These are phyloP conservation scores for Triticum timopheevii DNA, from an alignment of 176 grass and related monocot genomes.

Conservation along the genomic window DNA sequence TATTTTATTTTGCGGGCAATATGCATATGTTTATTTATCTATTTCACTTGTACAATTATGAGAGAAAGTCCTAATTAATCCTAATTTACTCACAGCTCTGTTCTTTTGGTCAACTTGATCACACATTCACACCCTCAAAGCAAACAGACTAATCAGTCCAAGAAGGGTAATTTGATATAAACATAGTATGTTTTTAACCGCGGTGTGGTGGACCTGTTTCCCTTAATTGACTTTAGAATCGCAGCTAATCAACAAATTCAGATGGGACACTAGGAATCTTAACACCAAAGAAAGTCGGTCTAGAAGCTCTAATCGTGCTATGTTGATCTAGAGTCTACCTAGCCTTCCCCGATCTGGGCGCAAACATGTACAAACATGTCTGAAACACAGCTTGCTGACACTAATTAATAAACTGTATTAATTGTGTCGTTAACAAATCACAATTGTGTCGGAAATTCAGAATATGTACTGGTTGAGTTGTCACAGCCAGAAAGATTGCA, in stretches of 20 bases:
- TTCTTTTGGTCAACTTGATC: not conserved
- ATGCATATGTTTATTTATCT: too few relatives aligned
- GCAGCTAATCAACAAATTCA: conserved; percentile 11
- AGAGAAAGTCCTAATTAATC: not conserved
- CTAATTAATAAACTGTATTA: not conserved
- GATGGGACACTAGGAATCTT: conserved; percentile 29
- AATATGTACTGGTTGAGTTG: not conserved
- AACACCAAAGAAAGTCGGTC: not conserved
- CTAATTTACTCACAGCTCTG: too few relatives aligned
- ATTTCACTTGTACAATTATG: not conserved
- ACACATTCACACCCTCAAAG: not conserved
- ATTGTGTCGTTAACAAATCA: not conserved
- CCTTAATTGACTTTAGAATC: not conserved
- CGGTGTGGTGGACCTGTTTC: not conserved
- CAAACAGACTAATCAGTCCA: not conserved
- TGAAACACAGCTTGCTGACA: not conserved
- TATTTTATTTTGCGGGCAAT: too few relatives aligned
- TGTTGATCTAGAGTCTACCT: conserved; percentile 11
- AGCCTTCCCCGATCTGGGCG: not conserved
- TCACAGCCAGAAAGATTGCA: not conserved
- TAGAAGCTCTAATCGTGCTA: not conserved
- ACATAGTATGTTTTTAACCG: not conserved
- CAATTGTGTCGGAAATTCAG: not conserved
- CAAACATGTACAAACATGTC: not conserved
- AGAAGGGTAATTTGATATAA: not conserved